phyloP scores from a whole-genome alignment of 208 protist genomes.

The Trypanosoma theileri region DNA sequence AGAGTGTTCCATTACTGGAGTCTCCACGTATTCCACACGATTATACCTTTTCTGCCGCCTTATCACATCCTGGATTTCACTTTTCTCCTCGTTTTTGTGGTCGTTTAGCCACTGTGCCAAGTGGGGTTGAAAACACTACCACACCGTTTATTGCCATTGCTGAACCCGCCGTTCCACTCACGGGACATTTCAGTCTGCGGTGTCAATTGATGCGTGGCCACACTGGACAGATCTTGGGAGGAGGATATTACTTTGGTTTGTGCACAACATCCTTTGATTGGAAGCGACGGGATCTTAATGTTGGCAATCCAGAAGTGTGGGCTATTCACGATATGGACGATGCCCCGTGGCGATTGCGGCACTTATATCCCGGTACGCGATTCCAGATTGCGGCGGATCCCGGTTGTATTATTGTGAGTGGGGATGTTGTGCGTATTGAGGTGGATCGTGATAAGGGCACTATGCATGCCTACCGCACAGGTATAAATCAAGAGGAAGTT shows the following conservation, averaged over 20 bases:
- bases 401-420: slow-evolving; percentile 86
- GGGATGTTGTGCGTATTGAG: slow-evolving; percentile 82
- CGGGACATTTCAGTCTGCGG: slow-evolving; percentile 64
- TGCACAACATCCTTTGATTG: slow-evolving; percentile 70
- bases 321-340: slow-evolving; percentile 91
- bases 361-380: slow-evolving; percentile 53
- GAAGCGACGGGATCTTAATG: slow-evolving; percentile 69
- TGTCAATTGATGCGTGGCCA: slow-evolving; percentile 85
- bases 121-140: slow-evolving; percentile 49
- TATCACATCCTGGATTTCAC: slow-evolving; percentile 74
- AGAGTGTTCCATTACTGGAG: slow-evolving; percentile 33
- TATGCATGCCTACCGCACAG: slow-evolving; percentile 84
- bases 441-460: slow-evolving; percentile 75
- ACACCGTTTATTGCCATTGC: slow-evolving; percentile 88
- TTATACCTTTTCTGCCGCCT: slow-evolving; percentile 68
- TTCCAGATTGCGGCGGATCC: slow-evolving; percentile 75
- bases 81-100: slow-evolving; percentile 77
- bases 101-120: slow-evolving; percentile 73
- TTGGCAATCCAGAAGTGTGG: slow-evolving; percentile 74
- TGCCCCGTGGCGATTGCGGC: slow-evolving; percentile 74
- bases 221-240: slow-evolving; percentile 86
- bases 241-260: slow-evolving; percentile 89
- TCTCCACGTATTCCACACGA: slow-evolving; percentile 46
- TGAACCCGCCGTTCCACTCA: slow-evolving; percentile 63
- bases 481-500: slow-evolving; percentile 74